Evolutionary conservation across 495 filamentous ascomycete genomes (phyloP).

Genomic region (Neurospora sp.): DNA sequence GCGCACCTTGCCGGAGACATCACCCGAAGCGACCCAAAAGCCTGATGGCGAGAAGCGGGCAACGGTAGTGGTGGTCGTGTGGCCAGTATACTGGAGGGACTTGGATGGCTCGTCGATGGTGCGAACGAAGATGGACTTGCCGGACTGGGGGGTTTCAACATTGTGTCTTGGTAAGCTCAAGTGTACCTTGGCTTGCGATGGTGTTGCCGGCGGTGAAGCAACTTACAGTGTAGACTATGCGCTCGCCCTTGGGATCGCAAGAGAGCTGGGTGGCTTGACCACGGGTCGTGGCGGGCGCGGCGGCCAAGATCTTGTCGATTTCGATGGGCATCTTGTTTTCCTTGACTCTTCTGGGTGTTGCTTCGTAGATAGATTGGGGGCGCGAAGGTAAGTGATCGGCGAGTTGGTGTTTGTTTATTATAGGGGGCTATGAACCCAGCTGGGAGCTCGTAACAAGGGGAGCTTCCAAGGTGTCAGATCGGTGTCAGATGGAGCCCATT

Average conservation of each 20-base stretch:
- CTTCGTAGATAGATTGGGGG: conserved; percentile 3
- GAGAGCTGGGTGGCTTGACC: conserved; percentile 87
- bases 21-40: conserved; percentile 91
- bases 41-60: conserved; percentile 92
- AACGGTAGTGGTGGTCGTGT: conserved; percentile 80
- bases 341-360: not conserved
- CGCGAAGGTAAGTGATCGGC: not conserved
- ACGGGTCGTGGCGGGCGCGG: conserved; percentile 66
- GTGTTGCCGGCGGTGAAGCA: not conserved
- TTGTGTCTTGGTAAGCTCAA: not conserved
- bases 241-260: conserved; percentile 81
- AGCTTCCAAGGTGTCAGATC: not conserved
- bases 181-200: not conserved
- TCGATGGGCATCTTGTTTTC: conserved; percentile 37
- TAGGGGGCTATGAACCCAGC: not conserved
- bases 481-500: not conserved
- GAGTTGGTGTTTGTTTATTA: not conserved
- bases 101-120: conserved; percentile 79
- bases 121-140: conserved; percentile 92
- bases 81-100: conserved; percentile 79
- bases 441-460: not conserved
- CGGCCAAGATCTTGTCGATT: conserved; percentile 46
- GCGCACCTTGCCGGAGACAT: conserved; percentile 69
- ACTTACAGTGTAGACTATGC: conserved; percentile 86
- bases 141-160: conserved; percentile 47